Evolutionary conservation across 2,329 filamentous ascomycete genomes (phyloP).

Genomic region (Aspergillus novoparasiticus): DNA sequence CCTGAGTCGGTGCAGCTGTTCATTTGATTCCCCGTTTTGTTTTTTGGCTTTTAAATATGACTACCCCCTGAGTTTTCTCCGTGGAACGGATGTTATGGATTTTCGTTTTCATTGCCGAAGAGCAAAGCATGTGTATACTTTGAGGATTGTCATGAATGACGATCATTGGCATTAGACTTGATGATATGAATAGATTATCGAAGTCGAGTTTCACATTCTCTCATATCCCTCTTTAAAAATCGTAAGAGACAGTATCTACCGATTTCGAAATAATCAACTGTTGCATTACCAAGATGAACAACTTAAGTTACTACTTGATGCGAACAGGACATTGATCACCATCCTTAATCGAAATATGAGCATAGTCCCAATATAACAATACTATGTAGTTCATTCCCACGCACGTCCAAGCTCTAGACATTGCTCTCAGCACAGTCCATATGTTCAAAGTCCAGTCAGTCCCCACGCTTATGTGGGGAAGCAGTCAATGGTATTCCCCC

Average conservation of each 20-base stretch:
- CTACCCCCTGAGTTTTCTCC: slow-evolving; percentile 14
- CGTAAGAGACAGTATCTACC: not conserved
- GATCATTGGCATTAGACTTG: not conserved
- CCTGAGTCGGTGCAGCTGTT: not conserved
- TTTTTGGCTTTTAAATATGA: slow-evolving; percentile 10
- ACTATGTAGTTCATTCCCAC: not conserved
- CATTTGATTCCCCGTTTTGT: slow-evolving; percentile 6
- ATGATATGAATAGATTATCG: not conserved
- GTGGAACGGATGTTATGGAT: slow-evolving; percentile 10
- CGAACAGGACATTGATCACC: not conserved
- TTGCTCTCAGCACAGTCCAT: not conserved
- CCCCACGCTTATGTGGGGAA: not conserved
- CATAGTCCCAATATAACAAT: not conserved
- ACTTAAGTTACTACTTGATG: not conserved
- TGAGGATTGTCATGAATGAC: slow-evolving; percentile 2
- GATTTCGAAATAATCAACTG: not conserved
- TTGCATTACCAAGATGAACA: not conserved
- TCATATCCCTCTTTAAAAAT: not conserved
- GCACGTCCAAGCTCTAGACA: too few species aligned
- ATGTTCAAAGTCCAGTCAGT: not conserved
- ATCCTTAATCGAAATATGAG: not conserved
- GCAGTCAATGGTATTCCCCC: not conserved
- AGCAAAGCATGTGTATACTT: slow-evolving; percentile 15
- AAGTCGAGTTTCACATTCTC: not conserved
- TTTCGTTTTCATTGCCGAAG: not conserved